Percentiles rank a stretch among this genome's conserved stretches.
phyloP scores from a whole-genome alignment of 2,329 filamentous ascomycete species.

The Fusarium buharicum region DNA sequence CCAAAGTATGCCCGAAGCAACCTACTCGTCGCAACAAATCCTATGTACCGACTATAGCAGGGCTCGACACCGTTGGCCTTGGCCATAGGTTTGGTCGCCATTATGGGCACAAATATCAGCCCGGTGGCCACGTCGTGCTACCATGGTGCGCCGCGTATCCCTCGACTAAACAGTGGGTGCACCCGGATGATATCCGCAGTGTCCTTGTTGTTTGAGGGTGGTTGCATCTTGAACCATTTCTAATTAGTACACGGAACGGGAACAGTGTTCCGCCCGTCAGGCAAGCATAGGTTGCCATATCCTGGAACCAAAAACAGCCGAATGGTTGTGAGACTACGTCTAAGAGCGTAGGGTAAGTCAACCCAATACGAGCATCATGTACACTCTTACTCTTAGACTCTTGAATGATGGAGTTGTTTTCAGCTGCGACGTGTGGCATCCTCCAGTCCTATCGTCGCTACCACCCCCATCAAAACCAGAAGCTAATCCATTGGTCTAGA shows the following conservation, averaged over 20 bases:
- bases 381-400: neutral
- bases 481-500: constrained; percentile 2
- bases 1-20: constrained; percentile 14
- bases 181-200: constrained; percentile 23
- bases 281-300: constrained; percentile 14
- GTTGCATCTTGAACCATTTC: constrained; percentile 23
- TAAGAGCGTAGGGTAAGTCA: constrained; percentile 18
- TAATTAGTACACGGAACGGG: constrained; percentile 26
- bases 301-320: constrained; percentile 3
- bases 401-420: neutral
- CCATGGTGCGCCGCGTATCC: constrained; percentile 19
- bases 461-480: neutral
- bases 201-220: constrained; percentile 20
- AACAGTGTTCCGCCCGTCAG: constrained; percentile 14
- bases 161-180: constrained; percentile 19
- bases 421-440: constrained; percentile 2
- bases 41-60: constrained; percentile 9
- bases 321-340: neutral
- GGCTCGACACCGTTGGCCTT: constrained; percentile 17
- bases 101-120: constrained; percentile 31
- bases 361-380: neutral
- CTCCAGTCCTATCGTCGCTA: neutral
- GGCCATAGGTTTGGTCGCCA: constrained; percentile 22
- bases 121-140: constrained; percentile 30
- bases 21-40: constrained; percentile 16